These are phyloP conservation scores for Teratosphaeria epicoccoides DNA, from an alignment of 2,329 filamentous ascomycete genomes.

Conservation along the genomic window DNA sequence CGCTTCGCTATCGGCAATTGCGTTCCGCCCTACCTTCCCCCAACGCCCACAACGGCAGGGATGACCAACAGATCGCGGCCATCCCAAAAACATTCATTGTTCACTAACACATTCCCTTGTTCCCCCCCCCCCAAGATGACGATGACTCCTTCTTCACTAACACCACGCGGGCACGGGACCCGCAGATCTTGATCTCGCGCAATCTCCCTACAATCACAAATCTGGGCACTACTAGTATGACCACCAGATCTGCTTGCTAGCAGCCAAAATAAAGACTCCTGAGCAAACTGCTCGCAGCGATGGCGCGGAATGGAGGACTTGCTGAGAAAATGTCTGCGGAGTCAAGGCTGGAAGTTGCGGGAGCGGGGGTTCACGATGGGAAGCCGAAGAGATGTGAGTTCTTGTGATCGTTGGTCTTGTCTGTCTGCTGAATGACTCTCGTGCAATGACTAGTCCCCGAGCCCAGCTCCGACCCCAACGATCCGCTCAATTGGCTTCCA, in stretches of 20 bases:
- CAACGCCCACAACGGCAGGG: not conserved
- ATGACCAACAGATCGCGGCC: not conserved
- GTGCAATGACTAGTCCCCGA: too few relatives aligned
- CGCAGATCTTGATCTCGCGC: not conserved
- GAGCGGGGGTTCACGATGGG: not conserved
- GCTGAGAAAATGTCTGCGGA: not conserved
- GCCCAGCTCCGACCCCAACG: conserved; percentile 12
- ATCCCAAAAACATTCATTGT: too few relatives aligned
- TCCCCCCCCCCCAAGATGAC: not conserved
- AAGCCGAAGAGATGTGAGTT: not conserved
- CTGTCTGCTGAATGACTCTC: too few relatives aligned
- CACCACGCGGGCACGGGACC: not conserved
- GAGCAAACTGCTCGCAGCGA: not conserved
- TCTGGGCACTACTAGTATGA: not conserved
- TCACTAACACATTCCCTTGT: too few relatives aligned
- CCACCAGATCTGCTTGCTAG: not conserved
- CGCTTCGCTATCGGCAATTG: not conserved
- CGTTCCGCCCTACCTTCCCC: not conserved
- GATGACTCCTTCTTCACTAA: not conserved
- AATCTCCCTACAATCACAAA: not conserved
- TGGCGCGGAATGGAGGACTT: not conserved
- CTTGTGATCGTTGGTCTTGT: not conserved
- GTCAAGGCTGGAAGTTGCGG: not conserved
- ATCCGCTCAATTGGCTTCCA: conserved; percentile 13
- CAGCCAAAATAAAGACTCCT: not conserved